Percentiles rank a stretch among this genome's conserved stretches.
These are phyloP conservation scores for Eucalyptus shirleyi DNA, from an alignment of 345 rosid species.

Conservation along the genomic window DNA sequence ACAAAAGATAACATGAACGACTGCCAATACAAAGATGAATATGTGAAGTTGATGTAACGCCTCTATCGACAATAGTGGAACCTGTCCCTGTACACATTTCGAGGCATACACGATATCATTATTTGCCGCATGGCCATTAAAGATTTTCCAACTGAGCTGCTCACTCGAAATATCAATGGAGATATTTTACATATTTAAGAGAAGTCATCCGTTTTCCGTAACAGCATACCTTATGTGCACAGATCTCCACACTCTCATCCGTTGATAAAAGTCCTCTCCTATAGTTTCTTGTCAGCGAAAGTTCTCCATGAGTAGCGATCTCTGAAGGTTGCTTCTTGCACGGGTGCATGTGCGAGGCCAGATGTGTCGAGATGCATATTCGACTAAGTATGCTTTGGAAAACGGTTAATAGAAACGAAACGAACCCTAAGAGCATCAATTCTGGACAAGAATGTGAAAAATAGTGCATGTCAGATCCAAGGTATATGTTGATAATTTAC, in stretches of 20 bases:
- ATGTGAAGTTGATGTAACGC: conserved; percentile 86
- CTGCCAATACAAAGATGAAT: conserved; percentile 78
- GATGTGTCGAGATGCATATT: conserved; percentile 42
- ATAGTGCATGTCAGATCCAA: not conserved
- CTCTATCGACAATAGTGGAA: conserved; percentile 54
- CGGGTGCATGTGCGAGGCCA: conserved; percentile 57
- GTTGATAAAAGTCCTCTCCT: conserved; percentile 7
- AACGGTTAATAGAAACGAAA: conserved; percentile 67
- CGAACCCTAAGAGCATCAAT: conserved; percentile 89
- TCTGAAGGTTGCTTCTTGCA: conserved; percentile 30
- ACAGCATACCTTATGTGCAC: conserved; percentile 22
- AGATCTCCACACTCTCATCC: conserved; percentile 4
- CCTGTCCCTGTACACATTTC: conserved; percentile 36
- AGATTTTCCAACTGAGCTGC: not conserved
- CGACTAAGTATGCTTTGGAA: conserved; percentile 37
- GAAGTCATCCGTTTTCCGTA: not conserved
- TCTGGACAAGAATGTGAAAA: conserved; percentile 24
- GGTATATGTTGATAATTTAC: not conserved
- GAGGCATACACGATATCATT: not conserved
- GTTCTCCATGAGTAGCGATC: not conserved
- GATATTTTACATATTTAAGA: not conserved
- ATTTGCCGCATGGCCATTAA: not conserved
- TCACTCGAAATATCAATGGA: not conserved
- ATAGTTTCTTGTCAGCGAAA: not conserved
- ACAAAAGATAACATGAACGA: conserved; percentile 74